Base-by-base conservation (phyloP, 257 asterid species). In the Scutellaria galericulata region DNA sequence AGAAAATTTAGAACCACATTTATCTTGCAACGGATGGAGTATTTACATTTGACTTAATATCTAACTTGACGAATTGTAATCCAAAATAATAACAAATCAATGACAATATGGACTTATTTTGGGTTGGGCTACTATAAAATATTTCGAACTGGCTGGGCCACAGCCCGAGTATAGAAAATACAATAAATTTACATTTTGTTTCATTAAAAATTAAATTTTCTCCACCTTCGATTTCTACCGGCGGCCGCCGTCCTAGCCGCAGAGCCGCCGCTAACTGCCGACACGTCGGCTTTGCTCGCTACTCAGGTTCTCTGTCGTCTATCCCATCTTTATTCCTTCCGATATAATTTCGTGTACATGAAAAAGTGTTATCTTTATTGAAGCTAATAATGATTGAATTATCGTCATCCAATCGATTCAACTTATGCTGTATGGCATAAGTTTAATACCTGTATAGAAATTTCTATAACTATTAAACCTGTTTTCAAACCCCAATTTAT, bases 211-310 rank as follows among this genome's bases (percentile, higher is more conserved):
- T 5, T 58, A 48, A 35, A 60, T 5, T 60, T 42, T 20, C 52
- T 41, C 39, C 18, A 14, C 51, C 24, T 41, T 13, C 60, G 13
- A 54, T 18, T 54, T 3, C 39, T 10, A 50, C 55, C 18, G 3
- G 68, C 68, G 0, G 39, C 7, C 68, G 68, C 53, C 68, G 68
- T 18, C 53, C 6, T 40, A 52, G 64, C 64, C 45, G 11, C 64
- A 13, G 6, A 59, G 11, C 39, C 53, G 39, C 68, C 68, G 18
- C 35, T 40, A 39, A 61, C 35, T 1, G 51, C 50, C 12, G 41
- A 15, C n/a, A 4, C 35, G 14, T 3, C 53, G 53, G 14, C 53
- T 4, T 9, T 37, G 14, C 9, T 14, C 39, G 39, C 5, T 40
- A 9, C 4, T 15, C 15, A 62, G 53, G 52, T 42, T 9, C 31